Evolutionary conservation across 495 filamentous ascomycete genomes (phyloP).

Genomic region (Tuber indicum): DNA sequence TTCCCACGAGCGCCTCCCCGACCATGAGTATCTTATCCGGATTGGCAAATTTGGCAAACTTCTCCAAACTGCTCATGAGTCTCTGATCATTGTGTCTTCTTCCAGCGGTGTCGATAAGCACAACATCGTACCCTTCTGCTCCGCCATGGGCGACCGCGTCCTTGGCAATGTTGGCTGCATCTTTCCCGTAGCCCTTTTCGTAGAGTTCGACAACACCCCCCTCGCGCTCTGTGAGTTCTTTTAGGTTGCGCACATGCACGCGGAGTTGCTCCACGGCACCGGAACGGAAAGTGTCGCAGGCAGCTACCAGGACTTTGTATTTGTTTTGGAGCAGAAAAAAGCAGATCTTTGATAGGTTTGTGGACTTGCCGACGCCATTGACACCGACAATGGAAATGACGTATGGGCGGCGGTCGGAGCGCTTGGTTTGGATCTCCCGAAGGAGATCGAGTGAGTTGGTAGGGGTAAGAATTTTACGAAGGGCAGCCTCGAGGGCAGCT

Average conservation of each 20-base stretch:
- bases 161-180: constrained; percentile 89
- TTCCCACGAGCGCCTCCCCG: constrained; percentile 91
- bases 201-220: constrained; percentile 81
- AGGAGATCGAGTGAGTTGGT: constrained; percentile 90
- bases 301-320: constrained; percentile 89
- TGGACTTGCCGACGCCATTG: constrained; percentile 96
- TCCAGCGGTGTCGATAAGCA: constrained; percentile 93
- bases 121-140: constrained; percentile 75
- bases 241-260: constrained; percentile 85
- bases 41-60: constrained; percentile 89
- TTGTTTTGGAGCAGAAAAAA: constrained; percentile 97
- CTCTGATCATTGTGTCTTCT: constrained; percentile 91
- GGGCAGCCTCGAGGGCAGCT: constrained; percentile 77
- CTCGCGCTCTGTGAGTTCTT: constrained; percentile 74
- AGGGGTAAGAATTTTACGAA: constrained; percentile 90
- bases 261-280: constrained; percentile 95
- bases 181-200: constrained; percentile 95
- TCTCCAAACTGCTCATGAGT: constrained; percentile 90
- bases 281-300: constrained; percentile 94
- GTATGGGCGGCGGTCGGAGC: constrained; percentile 62
- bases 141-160: constrained; percentile 79
- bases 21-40: constrained; percentile 99
- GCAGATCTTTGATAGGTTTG: constrained; percentile 91
- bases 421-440: constrained; percentile 77
- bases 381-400: constrained; percentile 97